Conservation (phyloP, 164 flowering plant genomes). For the Taxillus chinensis region DNA sequence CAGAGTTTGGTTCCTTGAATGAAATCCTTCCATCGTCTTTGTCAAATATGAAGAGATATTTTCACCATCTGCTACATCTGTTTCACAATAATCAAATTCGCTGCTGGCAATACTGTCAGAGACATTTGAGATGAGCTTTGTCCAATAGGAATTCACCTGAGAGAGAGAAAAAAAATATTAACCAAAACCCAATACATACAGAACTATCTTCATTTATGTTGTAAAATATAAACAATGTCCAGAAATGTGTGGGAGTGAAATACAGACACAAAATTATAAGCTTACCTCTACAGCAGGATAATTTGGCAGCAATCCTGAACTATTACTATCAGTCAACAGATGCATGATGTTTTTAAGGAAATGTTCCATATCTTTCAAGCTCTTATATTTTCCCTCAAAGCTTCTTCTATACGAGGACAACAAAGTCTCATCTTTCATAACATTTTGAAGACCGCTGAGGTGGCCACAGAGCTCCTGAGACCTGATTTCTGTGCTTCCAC, state of each 20-base stretch:
- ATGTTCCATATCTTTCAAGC: constrained; percentile 42
- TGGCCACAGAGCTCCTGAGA: constrained; percentile 44
- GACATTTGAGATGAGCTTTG: constrained; percentile 18
- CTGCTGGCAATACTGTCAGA: constrained; percentile 18
- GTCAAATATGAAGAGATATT: constrained; percentile 26
- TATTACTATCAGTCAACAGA: constrained; percentile 17
- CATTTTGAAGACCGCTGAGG: constrained; percentile 37
- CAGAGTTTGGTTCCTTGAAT: constrained; percentile 32
- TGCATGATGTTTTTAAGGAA: constrained; percentile 33
- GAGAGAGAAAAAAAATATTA: background rate
- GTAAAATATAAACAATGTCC: no score
- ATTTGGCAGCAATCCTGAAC: constrained; percentile 16
- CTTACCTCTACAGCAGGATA: constrained; percentile 35
- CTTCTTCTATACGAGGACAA: constrained; percentile 25
- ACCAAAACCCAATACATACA: no score
- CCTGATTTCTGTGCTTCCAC: constrained; percentile 47
- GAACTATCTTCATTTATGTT: no score
- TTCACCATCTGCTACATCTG: constrained; percentile 22
- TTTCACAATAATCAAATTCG: constrained; percentile 22
- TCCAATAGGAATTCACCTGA: constrained; percentile 34
- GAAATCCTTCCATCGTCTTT: constrained; percentile 37
- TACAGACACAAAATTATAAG: background rate
- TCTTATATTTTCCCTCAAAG: constrained; percentile 38
- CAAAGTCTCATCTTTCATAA: constrained; percentile 41
- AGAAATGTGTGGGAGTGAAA: background rate